Evolutionary conservation across 306 rosid species (phyloP).

Genomic region (Coriaria nepalensis): DNA sequence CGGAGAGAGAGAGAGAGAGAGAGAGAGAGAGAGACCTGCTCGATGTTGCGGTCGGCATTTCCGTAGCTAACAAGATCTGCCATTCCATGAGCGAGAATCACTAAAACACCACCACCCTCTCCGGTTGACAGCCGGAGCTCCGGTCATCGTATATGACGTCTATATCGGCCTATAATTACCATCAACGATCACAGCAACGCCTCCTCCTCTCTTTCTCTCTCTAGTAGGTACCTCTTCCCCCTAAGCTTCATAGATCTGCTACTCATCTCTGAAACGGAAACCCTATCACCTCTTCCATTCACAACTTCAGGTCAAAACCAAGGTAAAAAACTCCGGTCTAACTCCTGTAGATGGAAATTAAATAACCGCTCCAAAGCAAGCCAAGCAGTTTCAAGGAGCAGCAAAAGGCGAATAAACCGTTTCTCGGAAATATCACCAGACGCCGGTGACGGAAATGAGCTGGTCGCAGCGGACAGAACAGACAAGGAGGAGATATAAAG

Average conservation of each 20-base stretch:
- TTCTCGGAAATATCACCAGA: slow-evolving; percentile 11
- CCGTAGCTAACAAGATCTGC: slow-evolving; percentile 95
- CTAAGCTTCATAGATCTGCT: slow-evolving; percentile 36
- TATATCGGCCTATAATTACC: slow-evolving; percentile 50
- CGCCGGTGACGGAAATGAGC: slow-evolving; percentile 15
- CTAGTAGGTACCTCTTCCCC: slow-evolving; percentile 19
- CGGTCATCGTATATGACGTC: slow-evolving; percentile 70
- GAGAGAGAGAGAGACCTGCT: slow-evolving; percentile 37
- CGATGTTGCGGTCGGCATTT: slow-evolving; percentile 86
- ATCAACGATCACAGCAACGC: slow-evolving; percentile 47
- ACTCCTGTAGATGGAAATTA: slow-evolving; percentile 12
- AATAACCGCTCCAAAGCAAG: slow-evolving; percentile 6
- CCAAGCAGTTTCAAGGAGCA: slow-evolving; percentile 8
- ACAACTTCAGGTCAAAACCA: slow-evolving; percentile 28
- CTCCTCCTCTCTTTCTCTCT: slow-evolving; percentile 13
- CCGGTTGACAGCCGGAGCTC: slow-evolving; percentile 68
- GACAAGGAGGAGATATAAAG: too few species aligned
- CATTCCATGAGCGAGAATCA: slow-evolving; percentile 80
- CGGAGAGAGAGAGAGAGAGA: slow-evolving; percentile 8
- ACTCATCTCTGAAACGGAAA: slow-evolving; percentile 17
- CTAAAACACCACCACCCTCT: slow-evolving; percentile 85
- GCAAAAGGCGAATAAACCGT: slow-evolving; percentile 1
- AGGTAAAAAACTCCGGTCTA: slow-evolving; percentile 12
- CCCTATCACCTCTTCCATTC: slow-evolving; percentile 23
- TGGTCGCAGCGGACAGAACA: too few species aligned